Evolutionary conservation across 495 filamentous ascomycete genomes (phyloP), one percentile per base, ranked within the genome.

Genomic region (Geoglossum glabrum): DNA sequence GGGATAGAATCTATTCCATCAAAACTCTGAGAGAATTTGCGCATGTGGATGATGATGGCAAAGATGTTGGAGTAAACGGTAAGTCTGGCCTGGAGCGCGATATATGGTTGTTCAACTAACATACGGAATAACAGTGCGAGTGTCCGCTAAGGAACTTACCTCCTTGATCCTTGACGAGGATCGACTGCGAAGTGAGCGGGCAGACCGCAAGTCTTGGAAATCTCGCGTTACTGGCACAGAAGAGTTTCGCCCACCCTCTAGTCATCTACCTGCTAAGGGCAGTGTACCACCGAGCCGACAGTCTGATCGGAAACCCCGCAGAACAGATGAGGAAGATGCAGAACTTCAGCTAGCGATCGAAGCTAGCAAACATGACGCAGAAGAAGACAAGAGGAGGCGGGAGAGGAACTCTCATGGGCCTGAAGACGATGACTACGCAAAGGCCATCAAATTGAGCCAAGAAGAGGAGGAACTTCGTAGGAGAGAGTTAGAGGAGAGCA

Each of bases 1-100:
- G 89, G 61, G 92, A 95, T 74, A 97, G 95, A 66, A 83, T 95
- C 64, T 99, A 92, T 71, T 87, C 97, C 69, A 93, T 99, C 77
- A 97, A 96, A 72, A 99, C 93, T 15, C 68, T 99, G 67, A 82
- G 93, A 63, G 93, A 99, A 69, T 99, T 99, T 63, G 82, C 86
- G 66, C 88, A 95, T 67, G 79, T 96, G 25, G 93, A 99, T 61
- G 93, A 97, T 63, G 92, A 97, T 57, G 84, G 86, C 46, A 76
- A 83, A 58, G 93, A 99, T 68, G 93, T 97, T 38, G 93, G 93
- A 49, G 86, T 93, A 64, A 95, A 95, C 71, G 87, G 92, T 96
- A 71, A 61, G 71, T 67, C 11, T 34, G 23, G 33, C 26, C 21
- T 40, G 2, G 8, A 34, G 30, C 13, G 21, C 17, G 57, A 58